These are phyloP conservation scores for Calvatia gigantea DNA, from an alignment of 768 basidiomycete species.

Conservation along the genomic window DNA sequence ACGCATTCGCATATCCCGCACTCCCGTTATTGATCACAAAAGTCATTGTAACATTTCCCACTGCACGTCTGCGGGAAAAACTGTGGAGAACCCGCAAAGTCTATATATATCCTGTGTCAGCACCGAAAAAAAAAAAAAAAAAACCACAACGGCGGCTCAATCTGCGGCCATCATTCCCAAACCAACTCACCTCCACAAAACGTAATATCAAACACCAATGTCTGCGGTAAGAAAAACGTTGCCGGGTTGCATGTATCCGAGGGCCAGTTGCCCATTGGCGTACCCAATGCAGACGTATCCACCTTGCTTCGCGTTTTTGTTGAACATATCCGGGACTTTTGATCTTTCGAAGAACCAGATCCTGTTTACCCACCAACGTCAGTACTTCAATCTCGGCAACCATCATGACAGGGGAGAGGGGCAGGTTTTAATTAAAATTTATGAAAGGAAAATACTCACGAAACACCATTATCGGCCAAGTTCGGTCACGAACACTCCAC, in stretches of 20 bases:
- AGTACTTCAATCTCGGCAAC: slow-evolving; percentile 34
- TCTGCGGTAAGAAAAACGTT: slow-evolving; percentile 14
- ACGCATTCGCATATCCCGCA: slow-evolving; percentile 14
- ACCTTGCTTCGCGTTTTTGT: slow-evolving; percentile 3
- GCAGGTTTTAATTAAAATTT: no score
- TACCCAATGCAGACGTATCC: slow-evolving; percentile 16
- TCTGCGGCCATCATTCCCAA: no score
- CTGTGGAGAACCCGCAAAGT: slow-evolving; percentile 15
- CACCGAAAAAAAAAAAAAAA: neutral
- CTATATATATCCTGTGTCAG: neutral
- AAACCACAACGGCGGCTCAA: neutral
- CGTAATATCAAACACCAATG: slow-evolving; percentile 15
- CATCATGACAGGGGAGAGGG: no score
- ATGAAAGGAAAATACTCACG: no score
- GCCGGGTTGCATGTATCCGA: slow-evolving; percentile 10
- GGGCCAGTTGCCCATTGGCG: slow-evolving; percentile 17
- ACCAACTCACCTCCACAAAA: slow-evolving; percentile 17
- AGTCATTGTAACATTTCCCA: slow-evolving; percentile 15
- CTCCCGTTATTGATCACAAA: slow-evolving; percentile 15
- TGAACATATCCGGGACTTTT: slow-evolving; percentile 10
- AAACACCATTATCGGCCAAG: slow-evolving; percentile 62
- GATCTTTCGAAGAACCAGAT: slow-evolving; percentile 17
- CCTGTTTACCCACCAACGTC: neutral
- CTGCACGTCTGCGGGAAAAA: slow-evolving; percentile 16
- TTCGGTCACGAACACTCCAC: slow-evolving; percentile 77